phyloP scores from a whole-genome alignment of 495 filamentous ascomycete genomes.

The Aspergillus avenaceus region DNA sequence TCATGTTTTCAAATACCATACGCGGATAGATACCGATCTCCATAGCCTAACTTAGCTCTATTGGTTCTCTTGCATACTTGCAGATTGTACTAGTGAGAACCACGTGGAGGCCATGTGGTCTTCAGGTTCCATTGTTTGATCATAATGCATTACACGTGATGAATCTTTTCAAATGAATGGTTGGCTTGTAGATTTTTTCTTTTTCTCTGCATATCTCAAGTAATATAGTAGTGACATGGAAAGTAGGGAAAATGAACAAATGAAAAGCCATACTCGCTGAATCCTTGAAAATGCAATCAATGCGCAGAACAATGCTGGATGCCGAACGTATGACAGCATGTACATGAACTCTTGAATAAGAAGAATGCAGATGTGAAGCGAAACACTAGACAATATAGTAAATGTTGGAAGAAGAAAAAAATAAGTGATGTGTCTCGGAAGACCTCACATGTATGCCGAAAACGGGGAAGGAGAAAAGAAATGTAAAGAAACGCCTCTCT shows the following conservation, averaged over 20 bases:
- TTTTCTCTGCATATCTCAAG: slow-evolving; percentile 1
- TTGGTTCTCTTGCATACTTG: too few relatives aligned
- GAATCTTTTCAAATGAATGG: not conserved
- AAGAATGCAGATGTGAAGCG: slow-evolving; percentile 1
- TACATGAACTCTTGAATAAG: slow-evolving; percentile 12
- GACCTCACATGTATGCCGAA: slow-evolving; percentile 18
- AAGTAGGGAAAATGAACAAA: slow-evolving; percentile 6
- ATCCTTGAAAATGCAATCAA: slow-evolving; percentile 22
- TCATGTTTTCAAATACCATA: not conserved
- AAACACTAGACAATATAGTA: slow-evolving; percentile 1
- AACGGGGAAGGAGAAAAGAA: slow-evolving; percentile 3
- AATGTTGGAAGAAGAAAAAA: slow-evolving; percentile 4
- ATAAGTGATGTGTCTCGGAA: slow-evolving; percentile 17
- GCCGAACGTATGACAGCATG: slow-evolving; percentile 27
- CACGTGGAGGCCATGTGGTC: not conserved
- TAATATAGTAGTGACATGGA: not conserved
- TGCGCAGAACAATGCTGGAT: slow-evolving; percentile 25
- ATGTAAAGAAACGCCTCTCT: slow-evolving; percentile 23
- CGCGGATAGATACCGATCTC: not conserved
- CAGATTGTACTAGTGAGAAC: too few relatives aligned
- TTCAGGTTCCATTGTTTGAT: not conserved
- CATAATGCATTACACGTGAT: not conserved
- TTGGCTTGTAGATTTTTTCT: not conserved
- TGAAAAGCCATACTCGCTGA: slow-evolving; percentile 28
- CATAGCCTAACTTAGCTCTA: not conserved